Conservation (phyloP, 371 early-diverging fungal genomes). For the Lichtheimia ramosa region DNA sequence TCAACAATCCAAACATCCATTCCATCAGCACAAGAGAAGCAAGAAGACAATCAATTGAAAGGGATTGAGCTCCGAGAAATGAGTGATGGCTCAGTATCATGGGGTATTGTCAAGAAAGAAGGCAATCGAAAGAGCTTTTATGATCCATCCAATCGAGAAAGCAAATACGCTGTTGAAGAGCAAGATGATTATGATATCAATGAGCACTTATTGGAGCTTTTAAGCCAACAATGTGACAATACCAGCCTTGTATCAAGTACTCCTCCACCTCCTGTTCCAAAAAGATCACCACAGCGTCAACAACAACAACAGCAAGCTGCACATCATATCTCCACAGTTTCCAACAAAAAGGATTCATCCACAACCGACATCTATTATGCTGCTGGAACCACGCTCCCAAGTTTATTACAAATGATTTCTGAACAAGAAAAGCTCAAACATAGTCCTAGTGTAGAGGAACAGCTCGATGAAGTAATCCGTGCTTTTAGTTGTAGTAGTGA, state of each 20-base stretch:
- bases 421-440: slow-evolving; percentile 8
- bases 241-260: slow-evolving; percentile 15
- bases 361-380: slow-evolving; percentile 44
- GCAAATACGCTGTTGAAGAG: not conserved
- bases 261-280: slow-evolving; percentile 44
- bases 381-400: slow-evolving; percentile 31
- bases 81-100: slow-evolving; percentile 48
- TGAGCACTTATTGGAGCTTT: slow-evolving; percentile 20
- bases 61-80: slow-evolving; percentile 51
- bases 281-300: slow-evolving; percentile 36
- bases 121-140: slow-evolving; percentile 18
- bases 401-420: slow-evolving; percentile 40
- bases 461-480: slow-evolving; percentile 38
- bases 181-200: slow-evolving; percentile 22
- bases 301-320: slow-evolving; percentile 10
- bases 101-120: slow-evolving; percentile 39
- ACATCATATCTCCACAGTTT: slow-evolving; percentile 4
- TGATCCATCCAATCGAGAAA: slow-evolving; percentile 4
- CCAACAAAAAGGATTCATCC: slow-evolving; percentile 1
- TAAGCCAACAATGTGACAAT: slow-evolving; percentile 6
- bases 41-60: slow-evolving; percentile 11
- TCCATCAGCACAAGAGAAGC: not conserved
- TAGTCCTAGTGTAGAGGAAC: slow-evolving; percentile 32
- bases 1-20: no score
- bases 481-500: slow-evolving; percentile 5